Percentiles rank a stretch among this genome's conserved stretches.
phyloP scores from a whole-genome alignment of 2,329 filamentous ascomycete genomes.

The Metarhizium album region DNA sequence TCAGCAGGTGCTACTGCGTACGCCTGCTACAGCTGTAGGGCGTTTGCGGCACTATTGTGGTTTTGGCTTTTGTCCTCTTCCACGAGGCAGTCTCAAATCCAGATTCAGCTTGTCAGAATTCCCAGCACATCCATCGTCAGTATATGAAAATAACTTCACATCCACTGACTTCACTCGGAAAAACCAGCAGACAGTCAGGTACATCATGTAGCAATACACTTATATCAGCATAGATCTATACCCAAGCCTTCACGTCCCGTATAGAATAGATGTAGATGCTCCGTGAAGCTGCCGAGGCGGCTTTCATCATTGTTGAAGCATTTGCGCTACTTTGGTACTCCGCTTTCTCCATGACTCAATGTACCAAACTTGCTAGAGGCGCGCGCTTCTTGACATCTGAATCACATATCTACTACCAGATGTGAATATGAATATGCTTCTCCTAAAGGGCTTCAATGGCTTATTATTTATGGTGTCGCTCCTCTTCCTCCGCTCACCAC shows the following conservation, averaged over 20 bases:
- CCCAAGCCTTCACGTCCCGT: background rate
- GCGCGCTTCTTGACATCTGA: conserved; percentile 2
- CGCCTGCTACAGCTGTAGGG: too few relatives aligned
- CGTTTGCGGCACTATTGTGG: too few relatives aligned
- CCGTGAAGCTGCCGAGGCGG: background rate
- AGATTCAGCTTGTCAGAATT: background rate
- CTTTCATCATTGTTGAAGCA: background rate
- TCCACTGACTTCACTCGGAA: background rate
- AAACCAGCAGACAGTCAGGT: background rate
- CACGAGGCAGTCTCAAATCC: background rate
- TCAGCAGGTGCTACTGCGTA: too few relatives aligned
- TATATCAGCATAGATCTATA: too few relatives aligned
- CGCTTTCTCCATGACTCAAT: background rate
- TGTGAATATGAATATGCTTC: background rate
- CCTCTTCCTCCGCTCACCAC: conserved; percentile 12
- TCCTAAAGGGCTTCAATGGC: background rate
- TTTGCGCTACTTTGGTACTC: background rate
- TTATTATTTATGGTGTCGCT: background rate
- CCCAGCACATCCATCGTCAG: background rate
- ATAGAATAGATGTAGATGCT: background rate
- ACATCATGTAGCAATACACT: too few relatives aligned
- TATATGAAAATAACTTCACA: too few relatives aligned
- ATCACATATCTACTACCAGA: background rate
- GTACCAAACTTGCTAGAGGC: background rate
- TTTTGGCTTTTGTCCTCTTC: too few relatives aligned